These are phyloP conservation scores for Pichia kluyveri DNA, from an alignment of 805 yeast species.

Conservation along the genomic window DNA sequence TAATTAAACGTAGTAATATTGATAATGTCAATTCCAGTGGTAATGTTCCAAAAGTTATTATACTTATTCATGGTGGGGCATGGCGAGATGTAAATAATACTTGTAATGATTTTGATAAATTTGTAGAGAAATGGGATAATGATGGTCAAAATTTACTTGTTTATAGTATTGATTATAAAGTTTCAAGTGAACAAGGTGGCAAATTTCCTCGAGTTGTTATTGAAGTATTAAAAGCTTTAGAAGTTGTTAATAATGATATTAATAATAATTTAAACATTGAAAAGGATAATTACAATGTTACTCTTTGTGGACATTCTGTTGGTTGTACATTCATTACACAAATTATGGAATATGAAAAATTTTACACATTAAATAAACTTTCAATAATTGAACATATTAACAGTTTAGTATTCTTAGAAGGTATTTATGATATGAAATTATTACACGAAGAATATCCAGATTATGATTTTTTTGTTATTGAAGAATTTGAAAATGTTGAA, in stretches of 20 bases:
- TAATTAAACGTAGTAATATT: not conserved
- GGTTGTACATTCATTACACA: conserved; percentile 67
- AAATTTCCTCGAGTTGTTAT: conserved; percentile 52
- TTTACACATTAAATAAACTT: not conserved
- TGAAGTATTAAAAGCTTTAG: conserved; percentile 44
- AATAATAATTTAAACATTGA: conserved; percentile 13
- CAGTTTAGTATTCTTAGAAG: conserved; percentile 45
- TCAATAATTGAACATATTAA: conserved; percentile 11
- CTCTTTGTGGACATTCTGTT: conserved; percentile 66
- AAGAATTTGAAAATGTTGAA: conserved; percentile 37
- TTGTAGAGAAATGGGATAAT: conserved; percentile 11
- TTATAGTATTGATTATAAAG: conserved; percentile 52
- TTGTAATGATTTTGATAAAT: conserved; percentile 38
- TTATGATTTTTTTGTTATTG: conserved; percentile 46
- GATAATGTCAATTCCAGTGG: not conserved
- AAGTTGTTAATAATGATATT: conserved; percentile 12
- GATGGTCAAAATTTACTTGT: not conserved
- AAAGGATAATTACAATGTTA: conserved; percentile 9
- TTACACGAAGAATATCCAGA: conserved; percentile 53
- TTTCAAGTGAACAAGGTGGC: conserved; percentile 43
- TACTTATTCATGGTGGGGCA: conserved; percentile 70
- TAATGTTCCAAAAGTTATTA: not conserved
- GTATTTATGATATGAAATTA: conserved; percentile 50
- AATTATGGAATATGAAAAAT: conserved; percentile 13
- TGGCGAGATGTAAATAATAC: conserved; percentile 72